These are phyloP conservation scores for Candida schatavii DNA, from an alignment of 805 yeast species.

Conservation along the genomic window DNA sequence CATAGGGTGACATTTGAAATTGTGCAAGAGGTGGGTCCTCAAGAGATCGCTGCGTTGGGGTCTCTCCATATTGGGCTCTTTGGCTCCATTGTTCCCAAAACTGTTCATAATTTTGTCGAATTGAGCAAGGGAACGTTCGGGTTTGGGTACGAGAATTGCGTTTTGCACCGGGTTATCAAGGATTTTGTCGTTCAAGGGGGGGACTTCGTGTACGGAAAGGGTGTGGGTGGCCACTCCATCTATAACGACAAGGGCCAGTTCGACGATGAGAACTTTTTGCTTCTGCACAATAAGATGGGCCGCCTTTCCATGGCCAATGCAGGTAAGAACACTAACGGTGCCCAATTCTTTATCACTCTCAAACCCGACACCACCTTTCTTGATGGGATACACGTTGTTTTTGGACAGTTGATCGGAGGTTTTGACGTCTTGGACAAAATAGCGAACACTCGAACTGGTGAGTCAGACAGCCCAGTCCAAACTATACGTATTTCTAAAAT, in stretches of 20 bases:
- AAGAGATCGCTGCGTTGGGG: constrained; percentile 29
- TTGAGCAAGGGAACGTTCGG: constrained; percentile 27
- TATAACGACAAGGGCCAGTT: constrained; percentile 52
- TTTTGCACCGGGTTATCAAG: constrained; percentile 39
- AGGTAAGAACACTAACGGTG: constrained; percentile 46
- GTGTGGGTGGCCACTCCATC: constrained; percentile 83
- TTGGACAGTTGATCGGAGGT: constrained; percentile 48
- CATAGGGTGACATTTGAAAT: constrained; percentile 45
- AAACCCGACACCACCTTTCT: constrained; percentile 29
- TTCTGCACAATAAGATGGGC: constrained; percentile 65
- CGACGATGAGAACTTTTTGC: constrained; percentile 58
- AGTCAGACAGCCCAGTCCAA: constrained; percentile 18
- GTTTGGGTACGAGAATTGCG: constrained; percentile 69
- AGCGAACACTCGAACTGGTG: constrained; percentile 10
- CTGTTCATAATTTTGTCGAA: constrained; percentile 34
- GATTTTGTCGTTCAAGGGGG: constrained; percentile 43
- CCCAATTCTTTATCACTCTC: constrained; percentile 43
- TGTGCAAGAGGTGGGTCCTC: constrained; percentile 20
- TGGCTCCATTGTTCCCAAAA: constrained; percentile 59
- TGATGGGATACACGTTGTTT: constrained; percentile 49
- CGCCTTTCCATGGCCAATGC: constrained; percentile 85
- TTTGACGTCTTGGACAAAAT: constrained; percentile 26
- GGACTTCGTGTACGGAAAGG: constrained; percentile 47
- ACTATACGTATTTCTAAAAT: constrained; percentile 15
- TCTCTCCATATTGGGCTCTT: constrained; percentile 57